phyloP scores from a whole-genome alignment of 2,329 filamentous ascomycete genomes.

The Calcarisporium arbuscula region DNA sequence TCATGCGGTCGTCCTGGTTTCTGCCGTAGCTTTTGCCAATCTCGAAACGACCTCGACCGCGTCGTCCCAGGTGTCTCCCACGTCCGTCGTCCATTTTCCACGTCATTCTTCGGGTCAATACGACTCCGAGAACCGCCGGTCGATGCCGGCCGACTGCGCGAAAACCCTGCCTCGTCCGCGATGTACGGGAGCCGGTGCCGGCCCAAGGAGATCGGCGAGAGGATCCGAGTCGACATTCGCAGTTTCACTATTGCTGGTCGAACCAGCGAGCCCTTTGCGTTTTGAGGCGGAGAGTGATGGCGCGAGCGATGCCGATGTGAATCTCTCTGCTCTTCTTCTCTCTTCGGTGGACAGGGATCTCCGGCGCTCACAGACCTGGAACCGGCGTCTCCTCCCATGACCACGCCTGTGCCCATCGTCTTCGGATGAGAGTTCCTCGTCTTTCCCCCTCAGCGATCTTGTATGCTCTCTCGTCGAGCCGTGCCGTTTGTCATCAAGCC shows the following conservation, averaged over 20 bases:
- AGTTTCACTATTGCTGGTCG: constrained; percentile 1
- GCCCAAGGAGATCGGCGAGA: constrained; percentile 70
- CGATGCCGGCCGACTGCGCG: constrained; percentile 60
- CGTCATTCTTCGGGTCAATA: constrained; percentile 54
- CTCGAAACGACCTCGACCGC: constrained; percentile 70
- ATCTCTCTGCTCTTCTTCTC: constrained; percentile 20
- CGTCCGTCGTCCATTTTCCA: constrained; percentile 39
- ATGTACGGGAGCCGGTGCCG: constrained; percentile 48
- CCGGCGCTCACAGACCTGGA: too few relatives aligned
- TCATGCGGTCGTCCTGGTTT: constrained; percentile 70
- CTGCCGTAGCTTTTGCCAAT: constrained; percentile 71
- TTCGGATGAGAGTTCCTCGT: too few relatives aligned
- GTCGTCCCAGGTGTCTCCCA: constrained; percentile 70
- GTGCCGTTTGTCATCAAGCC: too few relatives aligned
- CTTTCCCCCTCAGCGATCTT: too few relatives aligned
- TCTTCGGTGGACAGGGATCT: constrained; percentile 3
- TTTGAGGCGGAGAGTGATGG: neutral
- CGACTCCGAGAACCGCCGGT: constrained; percentile 67
- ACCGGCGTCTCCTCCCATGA: too few relatives aligned
- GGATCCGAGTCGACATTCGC: constrained; percentile 57
- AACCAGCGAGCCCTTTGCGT: too few relatives aligned
- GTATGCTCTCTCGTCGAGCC: too few relatives aligned
- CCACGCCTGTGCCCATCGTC: too few relatives aligned
- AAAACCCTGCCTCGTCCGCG: constrained; percentile 69
- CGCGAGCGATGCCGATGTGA: constrained; percentile 27